These are phyloP conservation scores for Dactylellina sp. DNA, from an alignment of 2,329 filamentous ascomycete genomes.

Conservation along the genomic window DNA sequence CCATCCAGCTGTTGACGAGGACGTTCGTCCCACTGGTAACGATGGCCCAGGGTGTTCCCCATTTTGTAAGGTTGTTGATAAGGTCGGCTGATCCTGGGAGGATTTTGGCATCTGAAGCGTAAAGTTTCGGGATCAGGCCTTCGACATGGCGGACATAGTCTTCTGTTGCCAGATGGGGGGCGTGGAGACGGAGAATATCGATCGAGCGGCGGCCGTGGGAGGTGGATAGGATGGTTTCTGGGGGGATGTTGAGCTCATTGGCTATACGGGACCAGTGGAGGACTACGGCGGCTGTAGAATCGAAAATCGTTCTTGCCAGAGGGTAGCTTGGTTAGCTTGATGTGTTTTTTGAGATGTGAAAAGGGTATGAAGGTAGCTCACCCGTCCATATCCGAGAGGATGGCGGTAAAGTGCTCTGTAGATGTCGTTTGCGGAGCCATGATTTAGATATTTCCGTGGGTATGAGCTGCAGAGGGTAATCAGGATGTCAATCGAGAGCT, in stretches of 20 bases:
- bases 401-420: slow-evolving; percentile 46
- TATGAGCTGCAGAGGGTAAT: too few species aligned
- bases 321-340: background rate
- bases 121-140: slow-evolving; percentile 78
- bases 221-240: slow-evolving; percentile 85
- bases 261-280: slow-evolving; percentile 85
- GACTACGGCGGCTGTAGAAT: slow-evolving; percentile 79
- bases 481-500: too few species aligned
- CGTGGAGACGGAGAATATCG: slow-evolving; percentile 82
- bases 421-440: slow-evolving; percentile 18
- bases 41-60: slow-evolving; percentile 82
- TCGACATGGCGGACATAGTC: slow-evolving; percentile 86
- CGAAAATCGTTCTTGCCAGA: slow-evolving; percentile 69
- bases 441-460: too few species aligned
- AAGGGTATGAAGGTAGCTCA: slow-evolving; percentile 1
- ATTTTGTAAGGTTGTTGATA: slow-evolving; percentile 74
- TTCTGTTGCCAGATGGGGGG: slow-evolving; percentile 88
- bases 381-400: slow-evolving; percentile 57
- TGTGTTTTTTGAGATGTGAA: slow-evolving; percentile 3
- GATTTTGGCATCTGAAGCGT: slow-evolving; percentile 82
- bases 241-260: slow-evolving; percentile 83
- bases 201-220: slow-evolving; percentile 92
- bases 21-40: slow-evolving; percentile 78
- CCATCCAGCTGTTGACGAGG: slow-evolving; percentile 79
- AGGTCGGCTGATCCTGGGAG: slow-evolving; percentile 81